Evolutionary conservation across 768 basidiomycete species (phyloP).

Genomic region (Hygrocybe punicea): DNA sequence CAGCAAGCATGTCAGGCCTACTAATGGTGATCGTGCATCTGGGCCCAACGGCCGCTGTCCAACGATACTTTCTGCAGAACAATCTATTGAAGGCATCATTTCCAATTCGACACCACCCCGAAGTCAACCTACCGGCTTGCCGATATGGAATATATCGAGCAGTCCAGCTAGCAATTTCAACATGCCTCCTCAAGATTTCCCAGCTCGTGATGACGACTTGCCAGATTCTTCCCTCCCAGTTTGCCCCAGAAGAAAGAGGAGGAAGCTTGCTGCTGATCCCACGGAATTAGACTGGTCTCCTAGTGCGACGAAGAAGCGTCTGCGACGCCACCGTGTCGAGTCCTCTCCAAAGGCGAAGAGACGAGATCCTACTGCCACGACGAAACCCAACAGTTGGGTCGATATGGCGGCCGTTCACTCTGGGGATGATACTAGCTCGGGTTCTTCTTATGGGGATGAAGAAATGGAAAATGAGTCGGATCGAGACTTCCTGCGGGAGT

Average conservation of each 20-base stretch:
- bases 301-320: constrained; percentile 33
- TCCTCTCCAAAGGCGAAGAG: constrained; percentile 23
- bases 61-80: too few species aligned
- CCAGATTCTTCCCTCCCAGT: constrained; percentile 47
- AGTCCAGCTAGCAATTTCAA: too few species aligned
- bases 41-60: background rate
- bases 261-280: constrained; percentile 20
- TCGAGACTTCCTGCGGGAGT: constrained; percentile 58
- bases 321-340: constrained; percentile 32
- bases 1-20: background rate
- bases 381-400: constrained; percentile 43
- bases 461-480: constrained; percentile 66
- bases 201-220: constrained; percentile 16
- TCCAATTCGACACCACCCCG: too few species aligned
- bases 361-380: constrained; percentile 9
- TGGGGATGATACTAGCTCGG: constrained; percentile 71
- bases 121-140: constrained; percentile 13
- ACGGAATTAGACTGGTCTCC: constrained; percentile 30
- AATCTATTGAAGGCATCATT: constrained; percentile 3
- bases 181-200: too few species aligned
- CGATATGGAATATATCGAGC: constrained; percentile 5
- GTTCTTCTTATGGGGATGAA: constrained; percentile 53
- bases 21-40: background rate
- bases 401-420: constrained; percentile 76
- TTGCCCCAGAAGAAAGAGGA: constrained; percentile 33